Evolutionary conservation across 257 asterid species (phyloP).

Genomic region (Apocynum venetum): DNA sequence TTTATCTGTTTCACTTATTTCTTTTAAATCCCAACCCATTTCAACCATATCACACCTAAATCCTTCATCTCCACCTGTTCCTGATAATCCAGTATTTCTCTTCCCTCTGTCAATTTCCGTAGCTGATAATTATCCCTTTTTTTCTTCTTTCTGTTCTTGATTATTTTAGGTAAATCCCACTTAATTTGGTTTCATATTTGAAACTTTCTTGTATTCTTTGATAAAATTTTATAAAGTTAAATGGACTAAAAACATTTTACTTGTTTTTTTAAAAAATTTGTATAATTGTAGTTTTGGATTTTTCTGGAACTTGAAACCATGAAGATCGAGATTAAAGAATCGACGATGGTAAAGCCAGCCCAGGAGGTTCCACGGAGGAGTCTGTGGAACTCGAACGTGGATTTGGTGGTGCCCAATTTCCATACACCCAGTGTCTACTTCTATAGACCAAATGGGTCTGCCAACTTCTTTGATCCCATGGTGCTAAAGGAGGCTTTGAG

Average conservation of each 20-base stretch:
- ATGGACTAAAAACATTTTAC: too few relatives aligned
- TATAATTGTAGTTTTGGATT: too few relatives aligned
- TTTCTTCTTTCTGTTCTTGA: too few relatives aligned
- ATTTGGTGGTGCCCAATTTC: constrained; percentile 91
- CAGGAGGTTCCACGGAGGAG: constrained; percentile 50
- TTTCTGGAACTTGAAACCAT: constrained; percentile 12
- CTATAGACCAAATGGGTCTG: constrained; percentile 60
- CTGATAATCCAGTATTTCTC: neutral
- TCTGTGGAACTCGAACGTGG: constrained; percentile 96
- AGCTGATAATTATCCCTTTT: too few relatives aligned
- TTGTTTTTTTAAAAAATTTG: neutral
- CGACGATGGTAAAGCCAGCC: constrained; percentile 79
- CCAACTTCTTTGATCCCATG: constrained; percentile 54
- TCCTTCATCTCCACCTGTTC: neutral
- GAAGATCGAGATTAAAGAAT: constrained; percentile 55
- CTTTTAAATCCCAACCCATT: constrained; percentile 5
- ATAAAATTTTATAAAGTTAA: too few relatives aligned
- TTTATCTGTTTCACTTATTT: neutral
- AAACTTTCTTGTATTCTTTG: neutral
- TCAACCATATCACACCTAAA: constrained; percentile 15
- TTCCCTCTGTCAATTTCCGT: neutral
- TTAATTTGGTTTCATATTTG: neutral
- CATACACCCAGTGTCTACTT: constrained; percentile 98
- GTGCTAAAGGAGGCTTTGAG: constrained; percentile 69
- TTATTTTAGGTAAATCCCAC: neutral